Conservation (phyloP, 371 early-diverging fungal genomes). For the Mucor indicus region DNA sequence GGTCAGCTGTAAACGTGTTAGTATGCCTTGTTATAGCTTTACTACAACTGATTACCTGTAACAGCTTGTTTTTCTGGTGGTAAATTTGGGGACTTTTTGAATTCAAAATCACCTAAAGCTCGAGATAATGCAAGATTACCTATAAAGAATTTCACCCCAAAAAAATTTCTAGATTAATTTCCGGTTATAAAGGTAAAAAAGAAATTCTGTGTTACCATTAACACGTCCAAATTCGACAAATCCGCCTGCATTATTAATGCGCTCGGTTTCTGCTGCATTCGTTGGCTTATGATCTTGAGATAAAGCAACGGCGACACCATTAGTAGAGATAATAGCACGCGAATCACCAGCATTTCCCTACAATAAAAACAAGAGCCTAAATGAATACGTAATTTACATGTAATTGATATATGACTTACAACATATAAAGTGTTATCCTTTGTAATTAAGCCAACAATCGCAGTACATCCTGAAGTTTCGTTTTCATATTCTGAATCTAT, state of each 20-base stretch:
- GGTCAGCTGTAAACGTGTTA: slow-evolving; percentile 86
- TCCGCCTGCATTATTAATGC: slow-evolving; percentile 89
- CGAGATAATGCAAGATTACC: slow-evolving; percentile 92
- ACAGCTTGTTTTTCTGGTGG: slow-evolving; percentile 88
- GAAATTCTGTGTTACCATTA: slow-evolving; percentile 71
- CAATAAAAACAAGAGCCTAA: not conserved
- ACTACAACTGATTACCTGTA: too few species aligned
- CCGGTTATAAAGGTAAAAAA: too few species aligned
- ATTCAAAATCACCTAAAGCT: slow-evolving; percentile 96
- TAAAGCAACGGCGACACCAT: slow-evolving; percentile 73
- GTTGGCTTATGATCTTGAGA: slow-evolving; percentile 95
- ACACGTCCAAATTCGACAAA: slow-evolving; percentile 95
- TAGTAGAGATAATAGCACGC: slow-evolving; percentile 75
- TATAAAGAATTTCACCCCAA: slow-evolving; percentile 15
- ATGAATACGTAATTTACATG: too few species aligned
- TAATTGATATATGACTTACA: slow-evolving; percentile 22
- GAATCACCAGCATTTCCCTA: slow-evolving; percentile 96
- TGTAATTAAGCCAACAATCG: slow-evolving; percentile 82
- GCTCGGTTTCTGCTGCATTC: slow-evolving; percentile 70
- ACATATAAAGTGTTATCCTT: slow-evolving; percentile 49
- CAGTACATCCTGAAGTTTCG: slow-evolving; percentile 94
- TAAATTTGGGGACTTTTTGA: slow-evolving; percentile 78
- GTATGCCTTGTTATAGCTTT: too few species aligned
- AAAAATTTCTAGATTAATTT: too few species aligned
- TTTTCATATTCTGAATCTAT: slow-evolving; percentile 68